Percentiles rank a stretch among this genome's conserved stretches.
Conservation (phyloP, 495 filamentous ascomycete genomes). For the Talaromyces borbonicus region DNA sequence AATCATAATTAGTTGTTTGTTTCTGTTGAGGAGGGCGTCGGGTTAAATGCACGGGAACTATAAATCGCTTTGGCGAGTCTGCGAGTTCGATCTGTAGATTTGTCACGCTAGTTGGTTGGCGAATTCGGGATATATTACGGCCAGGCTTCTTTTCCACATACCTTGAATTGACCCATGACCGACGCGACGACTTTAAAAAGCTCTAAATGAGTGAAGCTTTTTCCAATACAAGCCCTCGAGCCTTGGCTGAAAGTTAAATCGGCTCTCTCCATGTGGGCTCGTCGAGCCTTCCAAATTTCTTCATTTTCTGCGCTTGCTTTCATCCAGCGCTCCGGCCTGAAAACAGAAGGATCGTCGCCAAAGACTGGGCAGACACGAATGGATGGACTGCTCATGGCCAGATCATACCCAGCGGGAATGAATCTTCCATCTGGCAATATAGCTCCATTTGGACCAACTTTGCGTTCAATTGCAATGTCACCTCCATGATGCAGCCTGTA, state of each 20-base stretch:
- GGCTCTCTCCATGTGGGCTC: constrained; percentile 18
- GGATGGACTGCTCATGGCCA: constrained; percentile 44
- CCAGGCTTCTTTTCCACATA: no score
- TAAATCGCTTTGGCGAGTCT: background rate
- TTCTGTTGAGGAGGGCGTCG: background rate
- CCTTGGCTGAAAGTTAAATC: constrained; percentile 43
- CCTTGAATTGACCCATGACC: constrained; percentile 1
- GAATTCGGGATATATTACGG: no score
- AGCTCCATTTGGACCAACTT: constrained; percentile 42
- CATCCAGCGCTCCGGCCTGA: constrained; percentile 58
- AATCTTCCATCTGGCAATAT: constrained; percentile 38
- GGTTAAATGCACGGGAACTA: background rate
- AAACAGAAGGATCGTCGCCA: constrained; percentile 52
- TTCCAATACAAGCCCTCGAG: constrained; percentile 43
- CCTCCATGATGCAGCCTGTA: constrained; percentile 50
- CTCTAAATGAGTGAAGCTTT: constrained; percentile 45
- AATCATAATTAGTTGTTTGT: background rate
- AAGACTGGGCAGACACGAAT: constrained; percentile 46
- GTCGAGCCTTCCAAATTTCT: constrained; percentile 39
- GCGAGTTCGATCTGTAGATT: background rate
- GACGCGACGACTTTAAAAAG: constrained; percentile 45
- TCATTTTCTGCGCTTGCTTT: constrained; percentile 34
- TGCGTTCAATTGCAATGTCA: constrained; percentile 40
- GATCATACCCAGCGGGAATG: constrained; percentile 31
- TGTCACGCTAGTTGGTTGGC: background rate